phyloP scores from a whole-genome alignment of 768 basidiomycete species.

The Kockovaella imperatae region DNA sequence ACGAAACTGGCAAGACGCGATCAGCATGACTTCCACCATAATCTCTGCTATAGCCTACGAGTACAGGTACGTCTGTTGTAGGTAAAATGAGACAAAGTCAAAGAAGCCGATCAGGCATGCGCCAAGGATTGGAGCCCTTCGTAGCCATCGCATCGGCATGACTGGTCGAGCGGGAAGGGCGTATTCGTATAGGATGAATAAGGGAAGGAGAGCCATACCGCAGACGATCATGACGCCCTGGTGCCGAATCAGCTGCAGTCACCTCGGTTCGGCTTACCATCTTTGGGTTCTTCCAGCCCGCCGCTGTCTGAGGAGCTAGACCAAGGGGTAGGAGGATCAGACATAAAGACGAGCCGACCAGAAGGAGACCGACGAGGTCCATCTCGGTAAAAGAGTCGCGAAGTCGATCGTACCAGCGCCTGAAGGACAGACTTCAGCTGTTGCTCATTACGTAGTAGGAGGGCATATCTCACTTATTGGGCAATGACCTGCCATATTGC shows the following conservation, averaged over 20 bases:
- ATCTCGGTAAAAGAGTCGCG: slow-evolving; percentile 26
- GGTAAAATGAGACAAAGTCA: slow-evolving; percentile 48
- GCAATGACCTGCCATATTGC: not conserved
- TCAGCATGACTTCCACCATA: too few relatives aligned
- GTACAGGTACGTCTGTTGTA: slow-evolving; percentile 67
- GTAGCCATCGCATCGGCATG: slow-evolving; percentile 55
- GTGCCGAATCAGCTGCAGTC: not conserved
- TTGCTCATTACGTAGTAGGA: not conserved
- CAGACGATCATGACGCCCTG: slow-evolving; percentile 45
- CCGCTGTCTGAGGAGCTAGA: slow-evolving; percentile 23
- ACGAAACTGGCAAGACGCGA: slow-evolving; percentile 42
- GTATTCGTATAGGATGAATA: slow-evolving; percentile 45
- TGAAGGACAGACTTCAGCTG: not conserved
- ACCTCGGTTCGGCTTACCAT: slow-evolving; percentile 22
- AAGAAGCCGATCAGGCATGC: slow-evolving; percentile 57
- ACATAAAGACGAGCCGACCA: slow-evolving; percentile 41
- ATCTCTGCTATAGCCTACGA: slow-evolving; percentile 58
- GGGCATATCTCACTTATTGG: not conserved
- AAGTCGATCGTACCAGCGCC: slow-evolving; percentile 8
- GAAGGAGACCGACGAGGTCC: slow-evolving; percentile 39
- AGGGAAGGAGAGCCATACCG: slow-evolving; percentile 33
- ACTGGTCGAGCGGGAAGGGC: slow-evolving; percentile 56
- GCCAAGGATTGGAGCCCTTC: slow-evolving; percentile 56
- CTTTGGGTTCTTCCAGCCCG: slow-evolving; percentile 38
- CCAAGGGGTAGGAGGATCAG: slow-evolving; percentile 44